Evolutionary conservation across 352 stramenopile genomes (phyloP), one percentile per base, ranked within the genome.

Genomic region (Globisporangium iwayamae): DNA sequence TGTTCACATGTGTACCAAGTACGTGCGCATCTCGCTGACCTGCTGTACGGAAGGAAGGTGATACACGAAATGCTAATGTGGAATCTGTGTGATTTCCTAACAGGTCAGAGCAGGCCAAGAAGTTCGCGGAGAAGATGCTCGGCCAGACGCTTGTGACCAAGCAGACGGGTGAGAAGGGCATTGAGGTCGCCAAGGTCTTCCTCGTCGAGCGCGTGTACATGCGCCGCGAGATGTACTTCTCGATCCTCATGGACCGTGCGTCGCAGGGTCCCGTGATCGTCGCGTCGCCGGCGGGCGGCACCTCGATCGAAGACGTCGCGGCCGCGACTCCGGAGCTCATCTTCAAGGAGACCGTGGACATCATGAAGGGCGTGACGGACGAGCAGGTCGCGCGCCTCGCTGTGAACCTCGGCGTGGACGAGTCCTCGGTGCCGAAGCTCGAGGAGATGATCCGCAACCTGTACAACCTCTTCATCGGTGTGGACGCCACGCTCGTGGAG

Each of bases 141-240:
- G 93, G 93, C 53, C 73, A 98, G 76, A 96, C 95, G 71, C 86
- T 99, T n/a, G 91, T 99, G 66, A 99, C 96, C 41, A 98, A 98
- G 78, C 96, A 98, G 80, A 96, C 93, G 45, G 87, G 86, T 36
- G 74, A 63, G 3, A 94, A 89, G 67, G 91, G 91, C 57, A 94
- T 97, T 64, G 76, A 93, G 55, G 90, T 94, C 63, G 76, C 87
- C 69, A 96, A 96, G 76, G 87, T 96, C 54, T 93, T 98, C 70
- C 73, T 98, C 54, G 89, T 98, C 67, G 92, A 97, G 77, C 83
- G 93, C 62, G 81, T 98, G 53, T 96, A 97, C 78, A 97, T 98
- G 80, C 81, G 90, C 41, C 81, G 90, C 39, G 97, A 99, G 81
- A 98, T 99, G 85, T 99, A 99, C 81, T 94, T 99, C 57, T 94